Percentiles rank a stretch among this genome's conserved stretches.
These are phyloP conservation scores for Scutellaria barbata DNA, from an alignment of 257 asterid genomes.

Conservation along the genomic window DNA sequence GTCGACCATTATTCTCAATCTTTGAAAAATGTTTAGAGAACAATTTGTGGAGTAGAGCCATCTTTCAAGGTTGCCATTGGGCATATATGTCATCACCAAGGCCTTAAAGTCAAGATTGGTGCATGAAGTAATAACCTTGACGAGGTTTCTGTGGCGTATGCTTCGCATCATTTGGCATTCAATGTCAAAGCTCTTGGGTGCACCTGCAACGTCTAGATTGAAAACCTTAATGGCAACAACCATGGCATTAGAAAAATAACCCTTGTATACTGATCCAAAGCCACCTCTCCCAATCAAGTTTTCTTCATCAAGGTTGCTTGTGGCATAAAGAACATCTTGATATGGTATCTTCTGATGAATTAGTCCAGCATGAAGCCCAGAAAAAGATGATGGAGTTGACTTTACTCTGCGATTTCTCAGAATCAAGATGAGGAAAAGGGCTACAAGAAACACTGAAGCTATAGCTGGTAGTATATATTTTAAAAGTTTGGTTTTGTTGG, in stretches of 20 bases:
- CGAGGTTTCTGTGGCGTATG: slow-evolving; percentile 30
- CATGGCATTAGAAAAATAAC: neutral
- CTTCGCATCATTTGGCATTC: slow-evolving; percentile 1
- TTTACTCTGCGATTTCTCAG: neutral
- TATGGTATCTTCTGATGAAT: slow-evolving; percentile 1
- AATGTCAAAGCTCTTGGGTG: slow-evolving; percentile 16
- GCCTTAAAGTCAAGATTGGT: slow-evolving; percentile 26
- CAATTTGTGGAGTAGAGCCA: neutral
- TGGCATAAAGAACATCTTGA: neutral
- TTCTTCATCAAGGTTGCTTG: slow-evolving; percentile 9
- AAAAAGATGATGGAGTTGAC: neutral
- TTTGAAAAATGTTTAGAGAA: neutral
- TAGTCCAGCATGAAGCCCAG: neutral
- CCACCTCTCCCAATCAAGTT: slow-evolving; percentile 27
- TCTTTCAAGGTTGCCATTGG: slow-evolving; percentile 30
- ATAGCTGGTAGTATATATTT: slow-evolving; percentile 5
- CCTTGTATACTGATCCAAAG: slow-evolving; percentile 26
- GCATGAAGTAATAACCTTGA: slow-evolving; percentile 22
- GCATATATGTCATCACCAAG: slow-evolving; percentile 24
- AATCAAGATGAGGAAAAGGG: neutral
- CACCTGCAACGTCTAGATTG: slow-evolving; percentile 10
- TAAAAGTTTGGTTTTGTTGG: neutral
- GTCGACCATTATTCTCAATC: slow-evolving; percentile 18
- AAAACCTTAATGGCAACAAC: slow-evolving; percentile 30
- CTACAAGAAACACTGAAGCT: neutral